These are phyloP conservation scores for Penicillium maclennaniae DNA, from an alignment of 495 filamentous ascomycete genomes.

Conservation along the genomic window DNA sequence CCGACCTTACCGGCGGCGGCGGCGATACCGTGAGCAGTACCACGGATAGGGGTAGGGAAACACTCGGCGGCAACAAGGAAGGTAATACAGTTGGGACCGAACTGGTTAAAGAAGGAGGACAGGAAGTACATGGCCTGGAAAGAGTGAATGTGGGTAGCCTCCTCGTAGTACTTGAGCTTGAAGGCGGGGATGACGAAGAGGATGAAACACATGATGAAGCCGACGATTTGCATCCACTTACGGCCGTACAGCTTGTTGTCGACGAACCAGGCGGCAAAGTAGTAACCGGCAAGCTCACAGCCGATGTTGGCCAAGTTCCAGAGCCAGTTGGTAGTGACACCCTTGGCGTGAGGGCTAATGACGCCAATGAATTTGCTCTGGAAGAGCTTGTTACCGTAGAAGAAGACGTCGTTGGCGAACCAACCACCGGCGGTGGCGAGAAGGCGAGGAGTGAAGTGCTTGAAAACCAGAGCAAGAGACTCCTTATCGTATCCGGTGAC, in stretches of 20 bases:
- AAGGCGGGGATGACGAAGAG: constrained; percentile 83
- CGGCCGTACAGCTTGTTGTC: constrained; percentile 89
- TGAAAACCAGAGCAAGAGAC: constrained; percentile 67
- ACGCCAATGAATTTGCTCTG: constrained; percentile 77
- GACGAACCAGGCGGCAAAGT: constrained; percentile 70
- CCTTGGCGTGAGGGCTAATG: constrained; percentile 55
- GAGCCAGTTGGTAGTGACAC: constrained; percentile 73
- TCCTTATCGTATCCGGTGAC: constrained; percentile 81
- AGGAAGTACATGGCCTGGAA: constrained; percentile 94
- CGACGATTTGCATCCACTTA: constrained; percentile 85
- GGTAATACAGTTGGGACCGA: constrained; percentile 85
- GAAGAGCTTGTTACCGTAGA: constrained; percentile 97
- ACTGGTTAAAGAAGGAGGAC: constrained; percentile 91
- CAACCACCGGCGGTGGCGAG: constrained; percentile 77
- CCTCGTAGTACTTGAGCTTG: constrained; percentile 71
- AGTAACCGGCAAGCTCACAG: constrained; percentile 75
- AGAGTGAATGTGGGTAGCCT: constrained; percentile 57
- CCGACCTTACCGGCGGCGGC: constrained; percentile 79
- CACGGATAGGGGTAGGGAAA: constrained; percentile 82
- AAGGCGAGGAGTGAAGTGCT: constrained; percentile 73
- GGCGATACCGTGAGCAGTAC: constrained; percentile 83
- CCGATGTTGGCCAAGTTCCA: constrained; percentile 84
- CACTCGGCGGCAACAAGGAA: constrained; percentile 89
- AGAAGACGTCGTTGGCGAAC: constrained; percentile 92
- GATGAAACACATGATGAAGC: constrained; percentile 81